Evolutionary conservation across 106 monocot genomes (phyloP).

Genomic region (Alisma plantagoaquatica): DNA sequence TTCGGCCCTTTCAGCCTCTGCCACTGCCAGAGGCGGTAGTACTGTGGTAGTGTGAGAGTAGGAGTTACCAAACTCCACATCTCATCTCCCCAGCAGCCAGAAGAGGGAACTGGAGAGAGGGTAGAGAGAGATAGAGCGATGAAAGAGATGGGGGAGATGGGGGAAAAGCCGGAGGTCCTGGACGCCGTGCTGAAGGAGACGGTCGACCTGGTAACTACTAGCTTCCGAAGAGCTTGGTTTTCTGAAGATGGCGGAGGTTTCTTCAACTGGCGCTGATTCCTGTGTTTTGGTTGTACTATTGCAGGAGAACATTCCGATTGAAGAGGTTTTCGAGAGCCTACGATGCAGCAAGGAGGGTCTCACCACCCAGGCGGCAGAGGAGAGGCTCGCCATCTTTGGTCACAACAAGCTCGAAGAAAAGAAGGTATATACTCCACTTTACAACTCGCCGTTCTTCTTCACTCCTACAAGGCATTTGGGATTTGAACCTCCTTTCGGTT

Average conservation of each 20-base stretch:
- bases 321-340: conserved; percentile 89
- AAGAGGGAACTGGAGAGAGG: neutral
- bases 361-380: conserved; percentile 43
- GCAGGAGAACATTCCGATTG: conserved; percentile 86
- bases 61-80: too few species aligned
- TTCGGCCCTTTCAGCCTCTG: too few species aligned
- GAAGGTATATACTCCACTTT: conserved; percentile 28
- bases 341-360: conserved; percentile 85
- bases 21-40: too few species aligned
- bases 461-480: neutral
- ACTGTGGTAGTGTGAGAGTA: too few species aligned
- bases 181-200: conserved; percentile 69
- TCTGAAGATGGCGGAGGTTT: neutral
- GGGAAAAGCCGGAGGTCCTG: conserved; percentile 36
- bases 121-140: too few species aligned
- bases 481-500: neutral
- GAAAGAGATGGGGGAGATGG: conserved; percentile 19
- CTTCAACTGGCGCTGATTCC: neutral
- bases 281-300: neutral
- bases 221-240: too few species aligned
- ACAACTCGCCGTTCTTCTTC: neutral
- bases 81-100: too few species aligned
- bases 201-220: conserved; percentile 68
- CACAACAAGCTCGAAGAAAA: conserved; percentile 99
- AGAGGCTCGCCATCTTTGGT: conserved; percentile 79